Evolutionary conservation across 2,329 filamentous ascomycete species (phyloP).

Genomic region (Penicillium sclerotiorum): DNA sequence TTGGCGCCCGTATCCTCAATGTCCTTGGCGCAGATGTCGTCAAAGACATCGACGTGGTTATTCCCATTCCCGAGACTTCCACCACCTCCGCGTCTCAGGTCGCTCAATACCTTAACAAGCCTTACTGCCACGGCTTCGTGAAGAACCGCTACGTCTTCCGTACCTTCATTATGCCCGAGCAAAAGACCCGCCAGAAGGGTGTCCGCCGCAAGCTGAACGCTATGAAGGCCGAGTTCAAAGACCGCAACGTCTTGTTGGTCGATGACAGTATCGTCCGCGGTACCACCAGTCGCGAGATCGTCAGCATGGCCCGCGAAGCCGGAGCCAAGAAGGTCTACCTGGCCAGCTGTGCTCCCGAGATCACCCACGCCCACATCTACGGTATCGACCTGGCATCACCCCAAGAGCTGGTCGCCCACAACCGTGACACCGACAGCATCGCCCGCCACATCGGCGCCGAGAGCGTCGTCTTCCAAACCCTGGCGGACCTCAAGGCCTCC

Average conservation of each 20-base stretch:
- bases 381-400: slow-evolving; percentile 75
- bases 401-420: slow-evolving; percentile 70
- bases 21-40: slow-evolving; percentile 70
- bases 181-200: slow-evolving; percentile 77
- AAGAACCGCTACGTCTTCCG: slow-evolving; percentile 90
- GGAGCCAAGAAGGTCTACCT: slow-evolving; percentile 83
- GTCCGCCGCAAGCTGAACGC: slow-evolving; percentile 88
- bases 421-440: slow-evolving; percentile 63
- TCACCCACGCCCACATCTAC: slow-evolving; percentile 87
- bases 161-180: slow-evolving; percentile 85
- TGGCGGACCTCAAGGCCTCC: slow-evolving; percentile 77
- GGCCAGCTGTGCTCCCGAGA: slow-evolving; percentile 77
- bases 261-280: slow-evolving; percentile 91
- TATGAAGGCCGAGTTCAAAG: slow-evolving; percentile 82
- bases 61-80: slow-evolving; percentile 81
- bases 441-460: slow-evolving; percentile 72
- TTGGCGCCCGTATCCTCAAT: slow-evolving; percentile 71
- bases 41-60: slow-evolving; percentile 75
- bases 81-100: slow-evolving; percentile 79
- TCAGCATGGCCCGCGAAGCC: slow-evolving; percentile 81
- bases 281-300: slow-evolving; percentile 77
- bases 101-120: slow-evolving; percentile 73
- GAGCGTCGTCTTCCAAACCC: slow-evolving; percentile 73
- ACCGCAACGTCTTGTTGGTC: slow-evolving; percentile 77
- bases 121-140: slow-evolving; percentile 79